Evolutionary conservation across 345 rosid genomes (phyloP).

Genomic region (Sonneratia alba): DNA sequence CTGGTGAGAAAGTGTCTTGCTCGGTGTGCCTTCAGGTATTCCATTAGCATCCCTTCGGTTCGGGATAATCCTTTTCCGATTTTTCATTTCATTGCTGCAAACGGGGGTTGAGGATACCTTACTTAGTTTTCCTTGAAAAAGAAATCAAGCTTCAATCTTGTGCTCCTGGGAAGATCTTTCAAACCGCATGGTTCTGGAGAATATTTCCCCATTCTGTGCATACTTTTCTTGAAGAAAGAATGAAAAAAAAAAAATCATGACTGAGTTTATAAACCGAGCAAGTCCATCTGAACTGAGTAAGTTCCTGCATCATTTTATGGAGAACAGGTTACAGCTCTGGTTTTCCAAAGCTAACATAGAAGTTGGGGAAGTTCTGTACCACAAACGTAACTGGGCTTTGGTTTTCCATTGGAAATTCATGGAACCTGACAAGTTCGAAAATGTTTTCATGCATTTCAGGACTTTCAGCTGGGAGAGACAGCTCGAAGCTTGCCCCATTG

Average conservation of each 20-base stretch:
- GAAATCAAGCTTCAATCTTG: background rate
- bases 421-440: background rate
- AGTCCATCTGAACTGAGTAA: too few species aligned
- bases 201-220: too few species aligned
- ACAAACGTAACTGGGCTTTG: background rate
- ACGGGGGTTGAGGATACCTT: background rate
- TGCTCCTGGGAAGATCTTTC: too few species aligned
- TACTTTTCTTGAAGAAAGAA: too few species aligned
- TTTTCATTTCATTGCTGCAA: background rate
- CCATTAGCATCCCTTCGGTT: background rate
- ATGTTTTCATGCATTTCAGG: constrained; percentile 38
- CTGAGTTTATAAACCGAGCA: too few species aligned
- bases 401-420: background rate
- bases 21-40: constrained; percentile 96
- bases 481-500: constrained; percentile 93
- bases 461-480: constrained; percentile 83
- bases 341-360: too few species aligned
- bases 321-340: too few species aligned
- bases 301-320: too few species aligned
- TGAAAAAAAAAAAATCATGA: too few species aligned
- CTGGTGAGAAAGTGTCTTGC: constrained; percentile 71
- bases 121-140: background rate
- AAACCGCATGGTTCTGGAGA: too few species aligned
- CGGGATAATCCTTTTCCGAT: background rate
- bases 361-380: background rate